Evolutionary conservation across 305 asterid species (phyloP).

Genomic region (Ruellia speciosa): DNA sequence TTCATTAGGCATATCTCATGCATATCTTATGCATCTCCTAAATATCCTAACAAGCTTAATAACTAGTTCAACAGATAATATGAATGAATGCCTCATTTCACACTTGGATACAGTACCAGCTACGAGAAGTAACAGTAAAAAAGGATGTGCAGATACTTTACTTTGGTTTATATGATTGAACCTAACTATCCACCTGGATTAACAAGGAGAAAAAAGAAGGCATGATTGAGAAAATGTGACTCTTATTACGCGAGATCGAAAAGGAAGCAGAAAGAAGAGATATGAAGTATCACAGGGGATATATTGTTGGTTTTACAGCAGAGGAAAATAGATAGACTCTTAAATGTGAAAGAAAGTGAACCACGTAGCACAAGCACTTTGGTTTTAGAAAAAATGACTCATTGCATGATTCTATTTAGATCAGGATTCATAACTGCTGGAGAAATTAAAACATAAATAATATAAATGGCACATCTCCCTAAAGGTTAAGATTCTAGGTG

Average conservation of each 20-base stretch:
- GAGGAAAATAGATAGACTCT: slow-evolving; percentile 1
- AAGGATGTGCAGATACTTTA: background rate
- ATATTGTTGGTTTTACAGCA: background rate
- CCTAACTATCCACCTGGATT: background rate
- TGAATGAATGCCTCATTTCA: no score
- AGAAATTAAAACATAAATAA: no score
- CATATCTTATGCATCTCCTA: no score
- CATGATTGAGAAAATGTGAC: background rate
- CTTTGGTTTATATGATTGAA: slow-evolving; percentile 2
- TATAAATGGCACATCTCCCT: no score
- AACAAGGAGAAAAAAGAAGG: background rate
- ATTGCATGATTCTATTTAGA: background rate
- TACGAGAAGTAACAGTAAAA: background rate
- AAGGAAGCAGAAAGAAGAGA: background rate
- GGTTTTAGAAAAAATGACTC: background rate
- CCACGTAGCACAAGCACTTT: background rate
- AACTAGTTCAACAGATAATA: no score
- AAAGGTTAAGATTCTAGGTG: no score
- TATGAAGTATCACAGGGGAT: background rate
- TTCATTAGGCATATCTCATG: no score
- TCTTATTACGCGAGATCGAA: background rate
- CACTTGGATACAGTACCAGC: background rate
- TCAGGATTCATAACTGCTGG: background rate
- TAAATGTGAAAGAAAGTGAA: background rate
- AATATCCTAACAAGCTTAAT: no score